Percentiles rank a stretch among this genome's conserved stretches.
Evolutionary conservation across 179 eudicot genomes (phyloP).

Genomic region (Corrigiola litoralis): DNA sequence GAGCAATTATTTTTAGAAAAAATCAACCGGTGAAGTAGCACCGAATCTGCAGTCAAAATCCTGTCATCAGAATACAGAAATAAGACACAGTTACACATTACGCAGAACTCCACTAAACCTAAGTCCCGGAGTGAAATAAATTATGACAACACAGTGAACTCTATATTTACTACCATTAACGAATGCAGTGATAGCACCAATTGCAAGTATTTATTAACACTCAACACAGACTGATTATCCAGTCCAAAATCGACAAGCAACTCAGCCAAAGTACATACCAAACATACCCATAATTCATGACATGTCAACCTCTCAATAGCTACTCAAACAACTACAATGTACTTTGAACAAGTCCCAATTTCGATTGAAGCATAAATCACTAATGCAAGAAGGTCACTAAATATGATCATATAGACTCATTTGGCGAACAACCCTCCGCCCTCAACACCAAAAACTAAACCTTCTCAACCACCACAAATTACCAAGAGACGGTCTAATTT

Average conservation of each 20-base stretch:
- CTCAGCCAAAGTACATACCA: not conserved
- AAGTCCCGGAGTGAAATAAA: too few relatives aligned
- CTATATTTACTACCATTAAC: not conserved
- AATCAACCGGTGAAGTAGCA: not conserved
- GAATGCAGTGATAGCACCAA: not conserved
- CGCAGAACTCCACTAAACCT: not conserved
- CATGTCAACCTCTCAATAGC: not conserved
- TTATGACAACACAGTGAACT: not conserved
- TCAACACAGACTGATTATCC: not conserved
- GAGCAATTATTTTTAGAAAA: too few relatives aligned
- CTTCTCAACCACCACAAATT: too few relatives aligned
- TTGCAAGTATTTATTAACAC: not conserved
- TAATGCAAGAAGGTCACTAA: too few relatives aligned
- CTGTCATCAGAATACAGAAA: slow-evolving; percentile 13
- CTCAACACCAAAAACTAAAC: too few relatives aligned
- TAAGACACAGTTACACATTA: slow-evolving; percentile 10
- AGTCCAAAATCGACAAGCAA: not conserved
- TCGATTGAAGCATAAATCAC: too few relatives aligned
- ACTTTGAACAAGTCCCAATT: not conserved
- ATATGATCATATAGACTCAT: too few relatives aligned
- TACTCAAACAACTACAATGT: not conserved
- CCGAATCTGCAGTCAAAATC: not conserved
- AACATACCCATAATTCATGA: not conserved
- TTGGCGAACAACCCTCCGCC: too few relatives aligned
- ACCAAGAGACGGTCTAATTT: too few relatives aligned